Percentiles rank a stretch among this genome's conserved stretches.
phyloP scores from a whole-genome alignment of 805 yeast genomes.

The Komagataella kurtzmanii region DNA sequence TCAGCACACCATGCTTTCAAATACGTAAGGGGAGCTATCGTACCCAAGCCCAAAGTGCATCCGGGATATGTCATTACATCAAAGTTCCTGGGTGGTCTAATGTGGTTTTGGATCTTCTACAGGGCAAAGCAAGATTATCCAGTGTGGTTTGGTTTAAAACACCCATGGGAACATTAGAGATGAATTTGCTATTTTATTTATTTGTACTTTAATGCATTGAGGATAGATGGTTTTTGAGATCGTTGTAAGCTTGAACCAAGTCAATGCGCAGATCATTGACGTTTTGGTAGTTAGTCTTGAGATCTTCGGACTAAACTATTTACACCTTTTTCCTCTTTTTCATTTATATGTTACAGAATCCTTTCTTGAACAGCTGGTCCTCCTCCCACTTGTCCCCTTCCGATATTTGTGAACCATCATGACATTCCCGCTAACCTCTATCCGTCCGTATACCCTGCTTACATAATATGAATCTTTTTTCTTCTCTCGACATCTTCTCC shows the following conservation, averaged over 20 bases:
- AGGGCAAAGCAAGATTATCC: conserved; percentile 63
- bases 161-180: conserved; percentile 24
- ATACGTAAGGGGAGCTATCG: conserved; percentile 37
- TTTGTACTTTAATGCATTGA: background rate
- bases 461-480: background rate
- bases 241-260: background rate
- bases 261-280: background rate
- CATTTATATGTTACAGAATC: background rate
- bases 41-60: conserved; percentile 54
- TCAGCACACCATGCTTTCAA: conserved; percentile 2
- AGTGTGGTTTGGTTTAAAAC: conserved; percentile 37
- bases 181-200: background rate
- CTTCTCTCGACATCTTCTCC: background rate
- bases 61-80: conserved; percentile 44
- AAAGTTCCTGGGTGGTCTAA: conserved; percentile 65
- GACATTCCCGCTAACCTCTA: background rate
- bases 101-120: conserved; percentile 85
- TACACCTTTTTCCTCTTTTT: too few species aligned
- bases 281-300: background rate
- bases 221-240: background rate
- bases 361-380: background rate
- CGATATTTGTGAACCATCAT: background rate
- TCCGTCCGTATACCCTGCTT: background rate
- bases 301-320: background rate
- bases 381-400: background rate